Evolutionary conservation across 2,329 filamentous ascomycete species (phyloP), one percentile per base, ranked within the genome.

Genomic region (Chlorencoelia australis): DNA sequence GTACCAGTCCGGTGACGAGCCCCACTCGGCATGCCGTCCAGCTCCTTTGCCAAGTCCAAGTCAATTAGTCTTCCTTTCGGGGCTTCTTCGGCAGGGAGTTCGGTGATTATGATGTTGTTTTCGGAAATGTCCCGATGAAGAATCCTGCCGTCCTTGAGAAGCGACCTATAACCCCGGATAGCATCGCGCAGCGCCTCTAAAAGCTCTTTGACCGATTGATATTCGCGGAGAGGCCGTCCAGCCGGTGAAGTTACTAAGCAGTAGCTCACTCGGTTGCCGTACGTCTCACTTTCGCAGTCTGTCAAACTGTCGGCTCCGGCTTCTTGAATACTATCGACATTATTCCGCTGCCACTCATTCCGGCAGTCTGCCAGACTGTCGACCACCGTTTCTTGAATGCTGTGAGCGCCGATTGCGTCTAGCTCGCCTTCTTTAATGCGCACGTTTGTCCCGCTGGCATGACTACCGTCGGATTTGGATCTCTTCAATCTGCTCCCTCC

Each of bases 51-150:
- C n/a, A 42, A 38, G 34, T 47, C 39, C 27, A 46, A 29, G 27
- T 46, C 31, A 41, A 46, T 46, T 27, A 46, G 16, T 33, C 14
- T 46, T 35, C 35, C 37, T 40, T 41, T 48, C 30, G 32, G 16
- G 25, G 9, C 35, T 30, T 30, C 32, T 41, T 43, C 13, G 13
- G 32, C 15, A 36, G 30, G 1, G 20, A 20, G 9, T 29, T 45
- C 11, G 2, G 31, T 48, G 10, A 65, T 58, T 19, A 64, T 60
- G 13, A 64, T 57, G 32, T 61, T 64, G n/a, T 54, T 50, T 2
- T 53, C 43, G 0, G 55, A 64, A 10, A 65, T 55, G 24, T 63
- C 55, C 20, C 46, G 46, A 39, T 64, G 54, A 7, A 64, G 52
- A 34, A 63, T 61, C 32, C 32, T 48, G 8, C 54, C 51, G 4